Percentiles rank a stretch among this genome's conserved stretches.
Evolutionary conservation across 2,329 filamentous ascomycete species (phyloP).

Genomic region (Ophiostoma montium): DNA sequence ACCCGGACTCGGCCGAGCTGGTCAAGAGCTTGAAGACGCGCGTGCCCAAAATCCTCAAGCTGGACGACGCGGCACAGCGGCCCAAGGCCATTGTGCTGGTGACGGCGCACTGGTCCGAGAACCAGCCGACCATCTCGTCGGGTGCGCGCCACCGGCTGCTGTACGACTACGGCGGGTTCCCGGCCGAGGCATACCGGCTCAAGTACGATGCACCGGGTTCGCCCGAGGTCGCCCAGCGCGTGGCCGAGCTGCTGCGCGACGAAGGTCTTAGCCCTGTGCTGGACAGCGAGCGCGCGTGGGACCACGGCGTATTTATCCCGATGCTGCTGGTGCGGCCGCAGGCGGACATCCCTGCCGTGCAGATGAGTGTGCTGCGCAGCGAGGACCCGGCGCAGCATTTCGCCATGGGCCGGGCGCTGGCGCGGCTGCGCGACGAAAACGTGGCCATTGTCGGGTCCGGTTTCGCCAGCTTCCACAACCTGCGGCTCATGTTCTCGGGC

Average conservation of each 20-base stretch:
- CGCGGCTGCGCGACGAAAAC: constrained; percentile 28
- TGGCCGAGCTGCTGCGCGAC: constrained; percentile 29
- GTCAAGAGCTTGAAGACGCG: constrained; percentile 35
- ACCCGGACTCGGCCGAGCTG: constrained; percentile 36
- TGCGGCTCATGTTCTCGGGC: constrained; percentile 29
- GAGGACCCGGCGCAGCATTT: constrained; percentile 36
- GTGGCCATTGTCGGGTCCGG: constrained; percentile 47
- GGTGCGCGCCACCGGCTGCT: constrained; percentile 30
- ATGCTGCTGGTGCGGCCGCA: constrained; percentile 38
- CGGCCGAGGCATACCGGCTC: constrained; percentile 37
- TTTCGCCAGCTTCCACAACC: constrained; percentile 44
- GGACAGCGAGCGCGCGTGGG: constrained; percentile 34
- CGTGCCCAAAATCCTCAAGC: constrained; percentile 40
- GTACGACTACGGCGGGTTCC: constrained; percentile 47
- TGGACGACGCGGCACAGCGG: constrained; percentile 32
- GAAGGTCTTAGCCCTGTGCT: constrained; percentile 28
- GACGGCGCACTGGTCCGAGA: constrained; percentile 43
- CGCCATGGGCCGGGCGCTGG: constrained; percentile 38
- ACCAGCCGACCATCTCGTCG: constrained; percentile 35
- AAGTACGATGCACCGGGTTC: constrained; percentile 43
- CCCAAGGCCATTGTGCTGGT: constrained; percentile 36
- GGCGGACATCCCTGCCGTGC: constrained; percentile 40
- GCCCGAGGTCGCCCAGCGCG: constrained; percentile 35
- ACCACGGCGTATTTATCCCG: constrained; percentile 47
- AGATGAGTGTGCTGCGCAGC: constrained; percentile 38